Base-by-base conservation (phyloP, 2,329 filamentous ascomycete genomes). In the Venturiaceae sp. region DNA sequence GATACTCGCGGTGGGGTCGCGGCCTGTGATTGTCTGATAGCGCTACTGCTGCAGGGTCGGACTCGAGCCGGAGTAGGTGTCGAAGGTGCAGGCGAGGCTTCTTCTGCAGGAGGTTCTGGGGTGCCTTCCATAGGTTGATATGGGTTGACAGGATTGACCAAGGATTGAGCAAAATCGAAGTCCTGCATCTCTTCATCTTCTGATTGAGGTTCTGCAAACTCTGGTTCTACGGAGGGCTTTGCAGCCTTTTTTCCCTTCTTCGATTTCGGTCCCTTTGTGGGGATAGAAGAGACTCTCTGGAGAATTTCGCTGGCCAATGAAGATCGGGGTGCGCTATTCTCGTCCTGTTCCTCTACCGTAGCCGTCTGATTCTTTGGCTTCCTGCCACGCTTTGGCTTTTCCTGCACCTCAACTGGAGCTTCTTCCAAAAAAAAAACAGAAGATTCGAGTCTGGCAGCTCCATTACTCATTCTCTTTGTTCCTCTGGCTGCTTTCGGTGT, bases 351-450 rank as follows among this genome's bases (percentile, higher is more conserved):
- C 46, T 34, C 37, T 30, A 21, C 26, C 9, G 41, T 14, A n/a
- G 8, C 19, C 16, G 2, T n/a, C 11, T 32, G 34, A 26, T 55
- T 46, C 53, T 57, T 59, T 32, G 36, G 21, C 19, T 44, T 59
- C n/a, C 58, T 55, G 14, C 39, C 52, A 32, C 58, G 53, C 30
- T 57, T 59, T 6, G 58, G 36, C 33, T 54, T 58, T 8, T 65
- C 59, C 81, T 80, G 13, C 80, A 79, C 64, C 82, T 84, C 69
- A 75, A 72, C 64, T 78, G 80, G 50, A 74, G 74, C 3, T 26
- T 67, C 63, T n/a, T 63, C 58, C 6, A 64, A 53, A n/a, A 66
- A 53, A 3, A 66, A 46, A 53, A 66, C 39, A 62, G 54, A 52
- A 6, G 60, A 60, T 8, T 62, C 50, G 56, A 56, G 58, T 67